Evolutionary conservation across 1,139 yeast species (phyloP).

Genomic region (Hansenula lynferdii): DNA sequence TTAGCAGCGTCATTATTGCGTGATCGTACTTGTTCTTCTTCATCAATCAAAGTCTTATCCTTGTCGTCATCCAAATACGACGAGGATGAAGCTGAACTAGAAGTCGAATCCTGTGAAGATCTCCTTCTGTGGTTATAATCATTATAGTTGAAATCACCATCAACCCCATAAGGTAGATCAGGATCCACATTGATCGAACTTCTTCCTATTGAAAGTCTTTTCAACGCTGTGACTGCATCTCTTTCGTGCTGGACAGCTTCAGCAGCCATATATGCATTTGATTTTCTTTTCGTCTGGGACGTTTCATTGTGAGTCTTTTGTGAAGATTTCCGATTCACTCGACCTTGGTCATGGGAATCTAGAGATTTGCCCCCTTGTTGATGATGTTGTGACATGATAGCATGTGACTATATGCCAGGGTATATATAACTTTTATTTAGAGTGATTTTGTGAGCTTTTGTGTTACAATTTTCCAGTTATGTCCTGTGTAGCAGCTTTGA

Average conservation of each 20-base stretch:
- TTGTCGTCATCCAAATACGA: slow-evolving; percentile 9
- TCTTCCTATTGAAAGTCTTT: slow-evolving; percentile 42
- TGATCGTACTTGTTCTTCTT: background rate
- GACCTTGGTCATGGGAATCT: background rate
- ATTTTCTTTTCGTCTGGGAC: slow-evolving; percentile 20
- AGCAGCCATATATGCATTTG: slow-evolving; percentile 26
- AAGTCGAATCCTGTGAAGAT: slow-evolving; percentile 3
- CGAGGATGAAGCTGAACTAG: slow-evolving; percentile 5
- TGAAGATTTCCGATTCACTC: background rate
- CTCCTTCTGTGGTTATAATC: slow-evolving; percentile 5
- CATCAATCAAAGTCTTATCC: slow-evolving; percentile 16
- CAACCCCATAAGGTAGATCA: slow-evolving; percentile 33
- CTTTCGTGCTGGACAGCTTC: slow-evolving; percentile 46
- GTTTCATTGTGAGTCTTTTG: background rate
- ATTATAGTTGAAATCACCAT: slow-evolving; percentile 16
- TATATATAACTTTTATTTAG: too few relatives aligned
- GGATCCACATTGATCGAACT: slow-evolving; percentile 37
- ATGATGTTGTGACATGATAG: background rate
- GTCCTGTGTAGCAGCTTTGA: too few relatives aligned
- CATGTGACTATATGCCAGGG: too few relatives aligned
- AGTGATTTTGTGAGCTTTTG: too few relatives aligned
- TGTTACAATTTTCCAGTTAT: too few relatives aligned
- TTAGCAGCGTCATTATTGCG: too few relatives aligned
- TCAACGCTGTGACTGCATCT: slow-evolving; percentile 40
- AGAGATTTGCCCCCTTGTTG: background rate